Base-by-base conservation (phyloP, 2,329 filamentous ascomycete species). In the Fonsecaea erecta region DNA sequence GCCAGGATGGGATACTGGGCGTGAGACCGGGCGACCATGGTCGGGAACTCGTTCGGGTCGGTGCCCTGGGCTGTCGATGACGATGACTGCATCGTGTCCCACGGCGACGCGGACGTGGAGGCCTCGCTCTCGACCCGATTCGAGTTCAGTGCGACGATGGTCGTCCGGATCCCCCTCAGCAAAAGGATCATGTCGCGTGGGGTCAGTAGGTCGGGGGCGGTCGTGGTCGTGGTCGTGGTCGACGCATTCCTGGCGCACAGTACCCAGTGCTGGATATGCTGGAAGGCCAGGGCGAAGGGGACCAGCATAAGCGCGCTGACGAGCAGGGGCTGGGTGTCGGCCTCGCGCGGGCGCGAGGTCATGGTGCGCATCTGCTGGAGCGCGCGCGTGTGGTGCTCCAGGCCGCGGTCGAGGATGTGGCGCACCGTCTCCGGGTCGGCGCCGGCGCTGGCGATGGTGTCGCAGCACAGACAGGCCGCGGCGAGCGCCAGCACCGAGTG, bases 331-430 rank as follows among this genome's bases (percentile, higher is more conserved):
- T 48, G 43, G 7, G 43, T 48, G 21, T 48, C 43, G 9, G 43
- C 9, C 43, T 48, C 43, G 5, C 18, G 6, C 18, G 43, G 43
- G 2, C 7, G 43, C 2, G 43, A 48, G 9, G 43, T 48, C 43
- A 48, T 48, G 43, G 43, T 48, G 18, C 43, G 43, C 43, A 48
- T 48, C 43, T 48, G 43, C 11, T 48, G 18, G 18, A 48, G 43
- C 6, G 43, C 43, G 18, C 21, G 43, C 6, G 43, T 48, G 18
- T 48, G 43, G 14, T 48, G 43, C 43, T 48, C 18, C 43, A 48
- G n/a, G 43, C 43, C 43, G 7, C 21, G 18, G 43, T 48, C 43
- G 18, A 48, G 43, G 21, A 48, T 48, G 18, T 48, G 43, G 9
- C 43, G 43, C 18, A 48, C n/a, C 4, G 6, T 48, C 21, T 48